Evolutionary conservation across 768 basidiomycete species (phyloP).

Genomic region (Leucogyrophana mollusca): DNA sequence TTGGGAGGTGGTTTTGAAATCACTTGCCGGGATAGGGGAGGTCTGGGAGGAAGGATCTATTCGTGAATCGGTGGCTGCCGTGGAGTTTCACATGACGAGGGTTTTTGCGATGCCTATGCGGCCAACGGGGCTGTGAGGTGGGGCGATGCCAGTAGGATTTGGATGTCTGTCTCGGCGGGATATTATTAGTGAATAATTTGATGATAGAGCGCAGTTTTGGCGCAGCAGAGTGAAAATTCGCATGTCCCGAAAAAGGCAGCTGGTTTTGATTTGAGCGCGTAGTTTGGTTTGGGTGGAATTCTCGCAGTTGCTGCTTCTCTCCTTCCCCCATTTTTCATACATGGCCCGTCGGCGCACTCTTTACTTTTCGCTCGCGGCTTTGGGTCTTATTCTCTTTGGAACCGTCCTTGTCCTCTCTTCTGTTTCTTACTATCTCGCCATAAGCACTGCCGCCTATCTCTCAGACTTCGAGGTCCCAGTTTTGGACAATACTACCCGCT

Average conservation of each 20-base stretch:
- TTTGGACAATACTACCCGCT: slow-evolving; percentile 51
- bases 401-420: slow-evolving; percentile 92
- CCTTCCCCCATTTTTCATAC: slow-evolving; percentile 12
- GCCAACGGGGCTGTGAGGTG: slow-evolving; percentile 33
- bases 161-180: background rate
- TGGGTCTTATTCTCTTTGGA: slow-evolving; percentile 80
- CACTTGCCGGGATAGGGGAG: slow-evolving; percentile 46
- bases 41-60: slow-evolving; percentile 56
- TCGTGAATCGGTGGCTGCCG: slow-evolving; percentile 43
- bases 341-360: slow-evolving; percentile 48
- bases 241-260: background rate
- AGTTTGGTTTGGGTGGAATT: slow-evolving; percentile 1
- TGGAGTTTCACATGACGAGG: slow-evolving; percentile 45
- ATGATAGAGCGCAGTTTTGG: background rate
- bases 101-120: slow-evolving; percentile 49
- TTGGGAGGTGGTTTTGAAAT: slow-evolving; percentile 56
- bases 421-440: slow-evolving; percentile 85
- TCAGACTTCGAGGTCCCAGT: slow-evolving; percentile 72
- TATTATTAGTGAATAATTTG: background rate
- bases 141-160: background rate
- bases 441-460: slow-evolving; percentile 77
- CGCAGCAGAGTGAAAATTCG: background rate
- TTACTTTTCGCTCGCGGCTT: slow-evolving; percentile 47
- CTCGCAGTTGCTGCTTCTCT: slow-evolving; percentile 1
- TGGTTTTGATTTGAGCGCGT: background rate